phyloP scores from a whole-genome alignment of 1,139 yeast species.

The Blastobotrys illinoisensis region DNA sequence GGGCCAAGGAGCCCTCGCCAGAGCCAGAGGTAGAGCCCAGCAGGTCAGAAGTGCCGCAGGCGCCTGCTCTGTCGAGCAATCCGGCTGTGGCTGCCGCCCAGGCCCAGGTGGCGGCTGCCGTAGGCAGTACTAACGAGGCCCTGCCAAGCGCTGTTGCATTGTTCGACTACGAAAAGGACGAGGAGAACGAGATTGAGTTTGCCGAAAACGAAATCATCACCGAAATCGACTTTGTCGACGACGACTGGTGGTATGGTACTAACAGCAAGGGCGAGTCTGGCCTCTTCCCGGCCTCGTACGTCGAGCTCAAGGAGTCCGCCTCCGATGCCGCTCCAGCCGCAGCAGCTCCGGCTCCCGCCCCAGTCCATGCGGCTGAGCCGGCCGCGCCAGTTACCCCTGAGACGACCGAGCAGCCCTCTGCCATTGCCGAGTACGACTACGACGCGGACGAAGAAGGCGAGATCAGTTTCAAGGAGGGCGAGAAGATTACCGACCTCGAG shows the following conservation, averaged over 20 bases:
- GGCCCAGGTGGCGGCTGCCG: constrained; percentile 5
- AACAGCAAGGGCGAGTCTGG: constrained; percentile 60
- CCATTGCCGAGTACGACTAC: constrained; percentile 78
- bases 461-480: constrained; percentile 77
- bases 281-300: constrained; percentile 70
- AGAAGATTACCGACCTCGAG: constrained; percentile 71
- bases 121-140: constrained; percentile 11
- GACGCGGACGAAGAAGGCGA: constrained; percentile 91
- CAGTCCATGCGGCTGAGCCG: constrained; percentile 28
- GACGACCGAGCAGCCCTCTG: constrained; percentile 48
- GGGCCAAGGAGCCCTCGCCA: constrained; percentile 16
- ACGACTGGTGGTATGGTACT: constrained; percentile 80
- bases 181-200: constrained; percentile 66
- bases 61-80: constrained; percentile 10
- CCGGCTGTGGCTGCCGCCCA: constrained; percentile 16
- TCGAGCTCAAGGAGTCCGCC: constrained; percentile 37
- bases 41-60: constrained; percentile 15
- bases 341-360: constrained; percentile 20
- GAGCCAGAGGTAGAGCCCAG: constrained; percentile 14
- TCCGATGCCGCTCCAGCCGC: constrained; percentile 20
- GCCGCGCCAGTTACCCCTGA: no score
- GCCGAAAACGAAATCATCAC: constrained; percentile 59
- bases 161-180: constrained; percentile 60
- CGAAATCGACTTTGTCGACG: constrained; percentile 65
- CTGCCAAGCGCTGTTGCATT: constrained; percentile 49